These are phyloP conservation scores for Litsea cubeba DNA, from an alignment of 164 flowering plant species.

Conservation along the genomic window DNA sequence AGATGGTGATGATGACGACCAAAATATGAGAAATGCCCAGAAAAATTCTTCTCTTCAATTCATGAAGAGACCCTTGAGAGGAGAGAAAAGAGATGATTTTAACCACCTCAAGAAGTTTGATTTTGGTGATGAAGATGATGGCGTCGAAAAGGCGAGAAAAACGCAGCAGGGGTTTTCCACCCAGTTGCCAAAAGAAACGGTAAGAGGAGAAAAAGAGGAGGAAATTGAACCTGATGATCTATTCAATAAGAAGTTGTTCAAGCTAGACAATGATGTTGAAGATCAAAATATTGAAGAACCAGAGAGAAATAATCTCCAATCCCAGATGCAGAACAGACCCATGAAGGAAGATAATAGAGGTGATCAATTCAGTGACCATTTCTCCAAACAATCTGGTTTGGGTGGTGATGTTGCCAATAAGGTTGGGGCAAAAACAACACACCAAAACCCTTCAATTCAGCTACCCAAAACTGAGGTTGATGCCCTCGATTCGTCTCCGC, in stretches of 20 bases:
- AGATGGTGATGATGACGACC: background rate
- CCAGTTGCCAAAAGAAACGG: slow-evolving; percentile 9
- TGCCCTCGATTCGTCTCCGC: slow-evolving; percentile 9
- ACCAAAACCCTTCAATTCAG: background rate
- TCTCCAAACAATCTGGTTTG: slow-evolving; percentile 30
- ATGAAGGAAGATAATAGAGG: slow-evolving; percentile 3
- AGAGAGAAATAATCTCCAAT: slow-evolving; percentile 1
- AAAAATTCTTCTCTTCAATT: slow-evolving; percentile 31
- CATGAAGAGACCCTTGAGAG: slow-evolving; percentile 21
- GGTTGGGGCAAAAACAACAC: slow-evolving; percentile 15
- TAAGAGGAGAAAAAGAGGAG: slow-evolving; percentile 10
- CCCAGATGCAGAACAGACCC: slow-evolving; percentile 12
- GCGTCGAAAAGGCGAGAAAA: slow-evolving; percentile 4
- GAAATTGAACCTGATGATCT: background rate
- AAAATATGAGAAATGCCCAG: slow-evolving; percentile 5
- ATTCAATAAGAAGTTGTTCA: slow-evolving; percentile 1
- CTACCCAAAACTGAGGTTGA: background rate
- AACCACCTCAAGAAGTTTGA: slow-evolving; percentile 4
- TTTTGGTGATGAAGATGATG: background rate
- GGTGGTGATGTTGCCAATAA: slow-evolving; percentile 22
- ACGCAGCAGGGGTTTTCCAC: slow-evolving; percentile 1
- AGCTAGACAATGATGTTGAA: background rate
- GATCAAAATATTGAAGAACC: slow-evolving; percentile 5
- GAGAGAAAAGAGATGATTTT: slow-evolving; percentile 13
- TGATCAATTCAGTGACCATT: slow-evolving; percentile 20